Conservation (phyloP, 257 asterid genomes). For the Paulownia fortunei region DNA sequence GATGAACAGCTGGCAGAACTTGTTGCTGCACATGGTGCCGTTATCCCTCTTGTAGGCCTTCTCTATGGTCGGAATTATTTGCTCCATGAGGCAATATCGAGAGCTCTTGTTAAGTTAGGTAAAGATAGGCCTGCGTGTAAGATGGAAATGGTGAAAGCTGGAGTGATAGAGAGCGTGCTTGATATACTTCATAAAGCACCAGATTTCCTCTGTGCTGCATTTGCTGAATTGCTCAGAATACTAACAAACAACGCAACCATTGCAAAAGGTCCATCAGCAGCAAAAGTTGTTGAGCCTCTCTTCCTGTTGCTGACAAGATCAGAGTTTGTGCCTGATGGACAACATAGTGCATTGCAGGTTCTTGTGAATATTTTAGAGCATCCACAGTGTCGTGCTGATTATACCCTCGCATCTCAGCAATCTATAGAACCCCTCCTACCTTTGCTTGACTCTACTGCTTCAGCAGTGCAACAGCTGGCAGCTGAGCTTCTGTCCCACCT, state of each 20-base stretch:
- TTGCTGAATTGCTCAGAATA: constrained; percentile 91
- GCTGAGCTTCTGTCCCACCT: constrained; percentile 96
- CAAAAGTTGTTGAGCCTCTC: constrained; percentile 95
- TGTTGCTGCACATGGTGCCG: constrained; percentile 98
- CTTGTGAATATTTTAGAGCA: constrained; percentile 96
- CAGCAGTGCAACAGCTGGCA: constrained; percentile 95
- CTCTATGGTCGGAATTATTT: constrained; percentile 76
- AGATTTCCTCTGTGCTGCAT: constrained; percentile 88
- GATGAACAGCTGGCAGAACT: constrained; percentile 97
- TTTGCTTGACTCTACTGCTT: constrained; percentile 90
- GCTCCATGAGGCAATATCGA: constrained; percentile 90
- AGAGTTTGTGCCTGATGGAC: constrained; percentile 93
- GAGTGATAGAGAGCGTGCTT: constrained; percentile 76
- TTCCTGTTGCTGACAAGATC: constrained; percentile 71
- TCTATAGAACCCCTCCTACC: constrained; percentile 89
- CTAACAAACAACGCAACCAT: constrained; percentile 95
- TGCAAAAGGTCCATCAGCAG: constrained; percentile 95
- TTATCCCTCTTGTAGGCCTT: constrained; percentile 93
- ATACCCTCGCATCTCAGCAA: constrained; percentile 76
- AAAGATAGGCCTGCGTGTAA: constrained; percentile 96
- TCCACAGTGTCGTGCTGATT: constrained; percentile 90
- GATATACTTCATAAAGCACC: constrained; percentile 95
- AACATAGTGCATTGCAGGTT: constrained; percentile 88
- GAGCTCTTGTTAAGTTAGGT: constrained; percentile 94
- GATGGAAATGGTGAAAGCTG: constrained; percentile 99